Conservation (phyloP, 495 filamentous ascomycete genomes). For the Chaetomium tenue region DNA sequence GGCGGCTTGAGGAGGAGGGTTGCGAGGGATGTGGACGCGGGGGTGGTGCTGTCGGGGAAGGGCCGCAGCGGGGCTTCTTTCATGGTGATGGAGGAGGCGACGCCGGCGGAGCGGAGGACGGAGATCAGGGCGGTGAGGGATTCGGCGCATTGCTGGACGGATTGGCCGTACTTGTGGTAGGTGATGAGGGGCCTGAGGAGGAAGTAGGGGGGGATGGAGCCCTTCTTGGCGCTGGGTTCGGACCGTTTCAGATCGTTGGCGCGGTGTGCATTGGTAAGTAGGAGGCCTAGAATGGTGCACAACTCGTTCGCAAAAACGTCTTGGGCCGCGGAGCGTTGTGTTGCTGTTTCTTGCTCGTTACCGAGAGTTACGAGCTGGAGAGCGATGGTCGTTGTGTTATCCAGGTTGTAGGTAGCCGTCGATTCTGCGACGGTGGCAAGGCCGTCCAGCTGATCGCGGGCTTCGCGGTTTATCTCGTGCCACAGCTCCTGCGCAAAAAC, state of each 20-base stretch:
- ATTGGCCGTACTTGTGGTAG: constrained; percentile 59
- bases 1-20: constrained; percentile 28
- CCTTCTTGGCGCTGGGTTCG: constrained; percentile 35
- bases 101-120: constrained; percentile 30
- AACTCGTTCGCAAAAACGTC: constrained; percentile 56
- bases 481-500: constrained; percentile 92
- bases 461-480: constrained; percentile 83
- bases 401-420: constrained; percentile 56
- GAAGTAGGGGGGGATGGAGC: constrained; percentile 52
- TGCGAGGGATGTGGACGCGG: constrained; percentile 26
- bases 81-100: constrained; percentile 30
- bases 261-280: constrained; percentile 67
- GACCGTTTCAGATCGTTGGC: constrained; percentile 54
- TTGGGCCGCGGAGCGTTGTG: constrained; percentile 30
- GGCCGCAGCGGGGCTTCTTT: constrained; percentile 26
- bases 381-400: constrained; percentile 29
- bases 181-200: constrained; percentile 66
- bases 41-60: constrained; percentile 7
- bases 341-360: constrained; percentile 26
- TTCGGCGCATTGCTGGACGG: constrained; percentile 28
- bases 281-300: constrained; percentile 58
- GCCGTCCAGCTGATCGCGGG: constrained; percentile 62
- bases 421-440: constrained; percentile 62
- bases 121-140: constrained; percentile 21
- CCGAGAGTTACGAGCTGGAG: constrained; percentile 61